Evolutionary conservation across 139 green algal species (phyloP), one percentile per base, ranked within the genome.

Genomic region (Chlorokybus atmophyticus): DNA sequence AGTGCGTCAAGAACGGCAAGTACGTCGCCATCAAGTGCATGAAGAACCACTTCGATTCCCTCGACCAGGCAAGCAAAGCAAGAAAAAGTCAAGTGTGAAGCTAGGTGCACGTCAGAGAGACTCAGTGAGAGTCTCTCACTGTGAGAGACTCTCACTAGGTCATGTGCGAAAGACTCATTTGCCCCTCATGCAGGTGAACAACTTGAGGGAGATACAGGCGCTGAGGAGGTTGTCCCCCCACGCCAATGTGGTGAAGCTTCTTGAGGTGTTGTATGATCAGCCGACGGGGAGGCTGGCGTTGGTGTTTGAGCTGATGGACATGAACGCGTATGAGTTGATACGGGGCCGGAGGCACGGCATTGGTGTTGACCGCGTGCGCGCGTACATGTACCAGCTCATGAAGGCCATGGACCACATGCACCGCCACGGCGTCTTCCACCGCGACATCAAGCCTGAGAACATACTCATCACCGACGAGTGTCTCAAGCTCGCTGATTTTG

Each of bases 1-100:
- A 91, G 59, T 86, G 81, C 76, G 83, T 91, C 64, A 91, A 91
- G 72, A 88, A 85, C 59, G 79, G 81, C 49, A 86, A 85, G 50
- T 88, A 91, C 53, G 78, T 87, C 25, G 83, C 83, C 56, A 91
- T 91, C 56, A 91, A 91, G 64, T 88, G 81, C 73, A 88, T 91
- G 81, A 91, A 91, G 64, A 88, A 87, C 59, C 78, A 87, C 64
- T 91, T 91, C 71, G 83, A 88, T 68, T 76, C 54, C 52, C 57
- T 88, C 28, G 83, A 91, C 50, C 66, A 78, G 44, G 80, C 83
- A 21, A 88, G 88, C 76, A 88, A 86, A 50, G 68, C 88, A 42
- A 66, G 83, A 0, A 81, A 91, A 65, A 88, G 88, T 48, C 83
- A 91, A 67, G 83, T 81, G 4, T 63, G 88, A 59, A 59, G 83